These are phyloP conservation scores for Neoboletus magnificus DNA, from an alignment of 768 basidiomycete genomes.

Conservation along the genomic window DNA sequence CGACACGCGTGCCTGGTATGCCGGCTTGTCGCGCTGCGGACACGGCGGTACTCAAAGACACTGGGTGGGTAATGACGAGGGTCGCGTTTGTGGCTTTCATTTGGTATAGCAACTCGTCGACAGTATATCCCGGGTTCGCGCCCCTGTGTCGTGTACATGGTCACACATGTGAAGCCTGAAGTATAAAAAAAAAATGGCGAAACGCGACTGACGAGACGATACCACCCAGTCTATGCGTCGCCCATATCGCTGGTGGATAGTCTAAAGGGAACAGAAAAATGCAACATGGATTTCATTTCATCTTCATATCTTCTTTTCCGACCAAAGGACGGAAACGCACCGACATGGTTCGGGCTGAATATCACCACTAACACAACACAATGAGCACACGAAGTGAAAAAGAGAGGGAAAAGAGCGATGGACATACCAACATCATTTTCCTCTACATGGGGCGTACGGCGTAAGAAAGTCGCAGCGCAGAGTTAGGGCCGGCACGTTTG, in stretches of 20 bases:
- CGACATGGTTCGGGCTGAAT: conserved; percentile 62
- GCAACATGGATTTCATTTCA: neutral
- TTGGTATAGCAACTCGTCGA: conserved; percentile 33
- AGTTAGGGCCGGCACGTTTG: conserved; percentile 1
- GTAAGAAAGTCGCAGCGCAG: neutral
- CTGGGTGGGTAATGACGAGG: conserved; percentile 32
- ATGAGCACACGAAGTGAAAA: neutral
- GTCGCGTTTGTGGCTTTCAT: conserved; percentile 25
- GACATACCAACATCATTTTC: conserved; percentile 50
- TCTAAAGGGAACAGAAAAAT: conserved; percentile 33
- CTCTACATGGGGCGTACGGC: conserved; percentile 29
- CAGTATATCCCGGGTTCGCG: conserved; percentile 37
- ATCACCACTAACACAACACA: conserved; percentile 46
- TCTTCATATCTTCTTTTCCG: neutral
- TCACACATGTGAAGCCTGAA: neutral
- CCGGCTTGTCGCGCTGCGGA: conserved; percentile 31
- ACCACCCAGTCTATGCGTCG: conserved; percentile 53
- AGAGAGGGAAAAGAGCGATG: neutral
- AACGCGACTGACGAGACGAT: conserved; percentile 50
- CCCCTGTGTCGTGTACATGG: conserved; percentile 13
- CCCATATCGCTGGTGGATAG: conserved; percentile 57
- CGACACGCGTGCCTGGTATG: conserved; percentile 28
- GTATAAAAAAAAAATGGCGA: neutral
- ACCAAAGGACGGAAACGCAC: conserved; percentile 31
- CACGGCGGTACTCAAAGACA: conserved; percentile 25